Percentiles rank a stretch among this genome's conserved stretches.
phyloP scores from a whole-genome alignment of 352 stramenopile species.

The Phytophthora fragariaefolia region DNA sequence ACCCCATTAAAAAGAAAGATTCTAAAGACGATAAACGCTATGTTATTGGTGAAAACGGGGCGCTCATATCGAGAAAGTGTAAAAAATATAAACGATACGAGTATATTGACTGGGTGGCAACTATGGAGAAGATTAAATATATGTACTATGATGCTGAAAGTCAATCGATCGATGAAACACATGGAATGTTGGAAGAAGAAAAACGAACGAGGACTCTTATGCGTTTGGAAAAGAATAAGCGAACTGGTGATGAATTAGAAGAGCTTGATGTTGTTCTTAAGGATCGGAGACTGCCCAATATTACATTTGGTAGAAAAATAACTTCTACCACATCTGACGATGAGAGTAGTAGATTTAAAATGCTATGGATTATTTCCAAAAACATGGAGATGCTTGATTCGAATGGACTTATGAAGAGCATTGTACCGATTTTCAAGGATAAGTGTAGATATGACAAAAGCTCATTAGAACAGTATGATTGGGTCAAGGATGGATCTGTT shows the following conservation, averaged over 20 bases:
- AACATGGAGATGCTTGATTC: slow-evolving; percentile 8
- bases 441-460: slow-evolving; percentile 14
- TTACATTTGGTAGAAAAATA: not conserved
- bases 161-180: slow-evolving; percentile 14
- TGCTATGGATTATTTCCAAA: slow-evolving; percentile 15
- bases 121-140: slow-evolving; percentile 5
- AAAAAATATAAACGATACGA: slow-evolving; percentile 6
- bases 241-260: slow-evolving; percentile 3
- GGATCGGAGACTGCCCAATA: slow-evolving; percentile 5
- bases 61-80: not conserved
- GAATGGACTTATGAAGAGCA: slow-evolving; percentile 13
- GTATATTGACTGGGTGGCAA: slow-evolving; percentile 18
- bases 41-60: slow-evolving; percentile 6
- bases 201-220: slow-evolving; percentile 11
- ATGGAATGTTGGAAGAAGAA: slow-evolving; percentile 13
- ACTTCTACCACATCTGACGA: slow-evolving; percentile 9
- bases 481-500: slow-evolving; percentile 1
- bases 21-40: slow-evolving; percentile 8
- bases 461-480: slow-evolving; percentile 1
- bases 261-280: slow-evolving; percentile 4
- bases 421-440: slow-evolving; percentile 12
- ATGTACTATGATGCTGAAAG: slow-evolving; percentile 16
- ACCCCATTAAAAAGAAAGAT: slow-evolving; percentile 11
- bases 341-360: slow-evolving; percentile 3
- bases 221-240: slow-evolving; percentile 4